Evolutionary conservation across 179 eudicot genomes (phyloP).

Genomic region (Silene coronaria): DNA sequence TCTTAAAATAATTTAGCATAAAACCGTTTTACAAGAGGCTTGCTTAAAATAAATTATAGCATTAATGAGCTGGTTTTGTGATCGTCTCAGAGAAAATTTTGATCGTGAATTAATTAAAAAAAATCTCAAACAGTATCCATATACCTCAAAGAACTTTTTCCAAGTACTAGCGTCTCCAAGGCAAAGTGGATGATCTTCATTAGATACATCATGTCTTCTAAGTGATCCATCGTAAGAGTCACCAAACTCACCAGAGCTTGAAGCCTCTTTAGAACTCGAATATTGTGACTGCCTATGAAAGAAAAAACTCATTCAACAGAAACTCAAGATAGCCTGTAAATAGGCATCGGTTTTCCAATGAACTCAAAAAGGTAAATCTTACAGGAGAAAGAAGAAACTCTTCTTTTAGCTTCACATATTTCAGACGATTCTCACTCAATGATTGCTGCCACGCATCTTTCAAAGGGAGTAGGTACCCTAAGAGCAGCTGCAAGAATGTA

Average conservation of each 20-base stretch:
- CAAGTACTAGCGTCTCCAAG: conserved; percentile 50
- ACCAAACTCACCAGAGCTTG: conserved; percentile 5
- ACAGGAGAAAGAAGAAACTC: conserved; percentile 57
- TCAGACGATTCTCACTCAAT: conserved; percentile 40
- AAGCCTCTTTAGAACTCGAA: conserved; percentile 27
- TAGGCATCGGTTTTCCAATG: neutral
- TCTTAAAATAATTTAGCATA: no score
- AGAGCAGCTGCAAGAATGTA: conserved; percentile 47
- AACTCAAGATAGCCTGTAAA: conserved; percentile 4
- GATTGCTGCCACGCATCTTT: conserved; percentile 50
- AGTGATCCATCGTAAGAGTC: conserved; percentile 37
- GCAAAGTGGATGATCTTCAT: conserved; percentile 60
- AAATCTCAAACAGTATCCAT: neutral
- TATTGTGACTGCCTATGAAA: conserved; percentile 49
- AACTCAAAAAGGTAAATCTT: conserved; percentile 22
- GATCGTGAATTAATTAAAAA: no score
- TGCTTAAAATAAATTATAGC: no score
- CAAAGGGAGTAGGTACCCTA: conserved; percentile 56
- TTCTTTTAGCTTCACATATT: conserved; percentile 50
- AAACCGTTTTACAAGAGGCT: no score
- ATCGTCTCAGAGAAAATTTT: no score
- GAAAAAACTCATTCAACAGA: conserved; percentile 7
- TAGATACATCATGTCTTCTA: conserved; percentile 41
- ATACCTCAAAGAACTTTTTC: conserved; percentile 56
- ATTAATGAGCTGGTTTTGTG: no score